Evolutionary conservation across 2,329 filamentous ascomycete genomes (phyloP), one percentile per base, ranked within the genome.

Genomic region (Moelleriella libera): DNA sequence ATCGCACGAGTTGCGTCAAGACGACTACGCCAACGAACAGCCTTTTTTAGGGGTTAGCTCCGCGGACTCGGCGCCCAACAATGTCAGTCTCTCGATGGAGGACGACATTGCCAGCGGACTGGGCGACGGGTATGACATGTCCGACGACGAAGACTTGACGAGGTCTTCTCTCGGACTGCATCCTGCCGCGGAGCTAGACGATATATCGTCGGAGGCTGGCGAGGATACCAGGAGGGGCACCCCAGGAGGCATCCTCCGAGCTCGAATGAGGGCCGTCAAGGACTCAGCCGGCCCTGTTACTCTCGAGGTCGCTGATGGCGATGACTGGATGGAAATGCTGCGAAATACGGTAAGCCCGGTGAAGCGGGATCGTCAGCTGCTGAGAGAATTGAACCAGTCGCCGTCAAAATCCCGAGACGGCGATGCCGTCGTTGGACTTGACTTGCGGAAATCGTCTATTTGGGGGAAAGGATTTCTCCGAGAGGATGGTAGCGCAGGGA

Each of bases 41-140:
- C 86, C 85, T 89, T 90, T 92, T 90, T 89, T 89, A 85, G 86
- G 82, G 78, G 76, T 82, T 73, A 82, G 85, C 82, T 89, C 84
- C 80, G 83, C 82, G 80, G 85, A 83, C 84, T 84, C 82, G 67
- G 72, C 75, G 69, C 79, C 75, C 66, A 75, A 74, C 58, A 71
- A 75, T 54, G 68, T 75, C 63, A 69, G 77, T 63, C 70, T 67
- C 67, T 78, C 68, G 65, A 62, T 80, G 53, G 75, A 80, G 56
- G 81, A 83, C 61, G 78, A 82, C 64, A 53, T 60, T 44, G 51
- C 57, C 45, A 54, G 52, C 52, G 74, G 78, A 57, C 76, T 81
- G 67, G 84, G 82, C 64, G 75, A 82, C 61, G 84, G 85, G 78
- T 88, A 88, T 76, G 85, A 82, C 64, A 78, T 77, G 72, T 77